Conservation (phyloP, 2,329 filamentous ascomycete genomes). For the Hymenoscyphus repandus region DNA sequence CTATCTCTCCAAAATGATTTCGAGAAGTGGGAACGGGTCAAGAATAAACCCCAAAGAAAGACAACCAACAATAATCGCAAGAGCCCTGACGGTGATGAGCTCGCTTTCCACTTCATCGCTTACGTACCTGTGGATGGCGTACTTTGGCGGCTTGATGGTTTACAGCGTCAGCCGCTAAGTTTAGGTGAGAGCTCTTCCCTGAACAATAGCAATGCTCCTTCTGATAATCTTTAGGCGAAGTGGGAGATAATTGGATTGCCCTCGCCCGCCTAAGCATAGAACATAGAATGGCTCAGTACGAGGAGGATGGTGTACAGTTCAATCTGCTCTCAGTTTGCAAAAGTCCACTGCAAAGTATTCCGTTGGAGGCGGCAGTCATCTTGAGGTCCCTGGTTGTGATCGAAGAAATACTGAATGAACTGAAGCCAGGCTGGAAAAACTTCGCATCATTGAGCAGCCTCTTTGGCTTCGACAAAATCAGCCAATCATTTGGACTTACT, state of each 20-base stretch:
- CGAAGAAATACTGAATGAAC: slow-evolving; percentile 34
- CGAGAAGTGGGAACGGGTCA: slow-evolving; percentile 26
- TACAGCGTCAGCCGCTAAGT: slow-evolving; percentile 65
- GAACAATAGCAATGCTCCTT: slow-evolving; percentile 8
- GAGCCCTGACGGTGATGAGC: slow-evolving; percentile 47
- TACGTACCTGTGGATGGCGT: slow-evolving; percentile 71
- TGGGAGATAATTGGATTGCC: slow-evolving; percentile 57
- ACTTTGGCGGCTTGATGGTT: slow-evolving; percentile 86
- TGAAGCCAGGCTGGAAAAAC: slow-evolving; percentile 39
- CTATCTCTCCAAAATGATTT: slow-evolving; percentile 54
- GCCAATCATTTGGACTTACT: slow-evolving; percentile 16
- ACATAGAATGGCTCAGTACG: slow-evolving; percentile 61
- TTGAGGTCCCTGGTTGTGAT: slow-evolving; percentile 38
- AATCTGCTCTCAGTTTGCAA: slow-evolving; percentile 71
- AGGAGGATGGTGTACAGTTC: slow-evolving; percentile 64
- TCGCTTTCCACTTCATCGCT: slow-evolving; percentile 81
- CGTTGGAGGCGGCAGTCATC: slow-evolving; percentile 36
- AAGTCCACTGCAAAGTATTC: slow-evolving; percentile 47
- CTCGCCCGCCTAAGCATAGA: slow-evolving; percentile 61
- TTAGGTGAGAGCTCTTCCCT: slow-evolving; percentile 43
- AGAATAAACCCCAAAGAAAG: background rate
- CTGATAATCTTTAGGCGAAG: slow-evolving; percentile 18
- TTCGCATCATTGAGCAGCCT: slow-evolving; percentile 24
- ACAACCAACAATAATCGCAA: slow-evolving; percentile 28
- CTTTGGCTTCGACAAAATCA: slow-evolving; percentile 8